Evolutionary conservation across 1,284 basidiomycete species (phyloP).

Genomic region (Mycosarcoma mackinlayi): DNA sequence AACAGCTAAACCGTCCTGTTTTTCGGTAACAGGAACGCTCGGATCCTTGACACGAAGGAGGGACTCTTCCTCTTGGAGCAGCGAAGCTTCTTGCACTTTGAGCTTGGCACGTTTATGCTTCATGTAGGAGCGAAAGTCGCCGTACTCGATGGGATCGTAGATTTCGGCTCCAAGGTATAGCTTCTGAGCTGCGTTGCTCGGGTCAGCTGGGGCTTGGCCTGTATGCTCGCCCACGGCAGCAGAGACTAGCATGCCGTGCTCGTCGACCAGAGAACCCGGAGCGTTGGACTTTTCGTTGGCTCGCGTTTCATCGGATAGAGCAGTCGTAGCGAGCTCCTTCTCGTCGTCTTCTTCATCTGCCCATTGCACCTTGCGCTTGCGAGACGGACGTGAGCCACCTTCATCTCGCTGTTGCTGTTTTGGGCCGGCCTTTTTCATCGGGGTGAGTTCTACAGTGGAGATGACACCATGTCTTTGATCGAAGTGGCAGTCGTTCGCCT

Average conservation of each 20-base stretch:
- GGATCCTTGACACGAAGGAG: slow-evolving; percentile 17
- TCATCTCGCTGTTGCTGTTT: too few relatives aligned
- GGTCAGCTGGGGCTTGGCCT: neutral
- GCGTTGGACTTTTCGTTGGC: neutral
- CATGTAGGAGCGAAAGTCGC: slow-evolving; percentile 88
- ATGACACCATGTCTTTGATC: too few relatives aligned
- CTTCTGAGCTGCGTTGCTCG: slow-evolving; percentile 10
- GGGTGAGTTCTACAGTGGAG: too few relatives aligned
- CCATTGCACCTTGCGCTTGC: slow-evolving; percentile 52
- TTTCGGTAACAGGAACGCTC: neutral
- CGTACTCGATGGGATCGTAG: slow-evolving; percentile 84
- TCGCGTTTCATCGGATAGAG: neutral
- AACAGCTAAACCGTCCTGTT: slow-evolving; percentile 7
- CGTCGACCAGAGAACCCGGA: slow-evolving; percentile 10
- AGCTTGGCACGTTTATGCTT: slow-evolving; percentile 84
- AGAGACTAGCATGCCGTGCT: slow-evolving; percentile 30
- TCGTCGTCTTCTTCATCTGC: slow-evolving; percentile 30
- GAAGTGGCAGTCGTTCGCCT: too few relatives aligned
- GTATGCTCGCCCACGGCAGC: neutral
- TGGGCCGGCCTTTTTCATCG: slow-evolving; percentile 20
- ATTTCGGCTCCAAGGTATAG: slow-evolving; percentile 35
- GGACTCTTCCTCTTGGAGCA: slow-evolving; percentile 50
- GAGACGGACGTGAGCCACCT: neutral
- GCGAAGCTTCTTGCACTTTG: slow-evolving; percentile 55
- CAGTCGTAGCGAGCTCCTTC: neutral